Base-by-base conservation (phyloP, 1,284 basidiomycete species). In the Tranzscheliella williamsii region DNA sequence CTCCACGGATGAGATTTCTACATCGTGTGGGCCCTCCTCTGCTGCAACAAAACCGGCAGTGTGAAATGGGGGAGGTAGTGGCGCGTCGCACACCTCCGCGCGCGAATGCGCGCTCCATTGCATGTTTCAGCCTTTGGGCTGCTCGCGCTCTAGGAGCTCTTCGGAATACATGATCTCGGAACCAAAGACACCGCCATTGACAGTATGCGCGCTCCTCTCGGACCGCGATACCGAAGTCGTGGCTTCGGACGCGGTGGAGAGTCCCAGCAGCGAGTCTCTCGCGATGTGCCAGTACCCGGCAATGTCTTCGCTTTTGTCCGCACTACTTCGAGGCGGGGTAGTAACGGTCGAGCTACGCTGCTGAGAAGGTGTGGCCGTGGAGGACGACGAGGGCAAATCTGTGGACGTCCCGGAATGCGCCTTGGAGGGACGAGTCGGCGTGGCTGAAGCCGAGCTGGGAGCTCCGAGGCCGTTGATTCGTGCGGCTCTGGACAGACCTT, bases 151-250 rank as follows among this genome's bases (percentile, higher is more conserved):
- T 2, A 61, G 29, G 1, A 61, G 41, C 18, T 61, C 42, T 39
- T 61, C 63, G 29, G 62, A 61, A 17, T 62, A 52, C 17, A 66
- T 41, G 30, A 57, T 61, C 15, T 66, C 57, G 2, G 54, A 60
- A 2, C 58, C 60, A 21, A 58, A 67, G 4, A 58, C 36, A 0
- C 61, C 61, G 8, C 50, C 58, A 5, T 45, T 51, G 0, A 45
- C 52, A 1, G 45, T 27, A 23, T 49, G 37, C 8, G 56, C 32
- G 35, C 44, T 45, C 24, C 36, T 35, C 34, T 47, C 41, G 4
- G 55, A 43, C 1, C 46, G 46, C 2, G 61, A 49, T 5, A 57
- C 45, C 12, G 49, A 42, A 4, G 60, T 52, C 1, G 60, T 51
- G 5, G 52, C 56, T 27, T 62, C 53, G 5, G 63, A 61, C 4